Base-by-base conservation (phyloP, 176 grass and related monocot genomes). In the Saccharum officinarum region DNA sequence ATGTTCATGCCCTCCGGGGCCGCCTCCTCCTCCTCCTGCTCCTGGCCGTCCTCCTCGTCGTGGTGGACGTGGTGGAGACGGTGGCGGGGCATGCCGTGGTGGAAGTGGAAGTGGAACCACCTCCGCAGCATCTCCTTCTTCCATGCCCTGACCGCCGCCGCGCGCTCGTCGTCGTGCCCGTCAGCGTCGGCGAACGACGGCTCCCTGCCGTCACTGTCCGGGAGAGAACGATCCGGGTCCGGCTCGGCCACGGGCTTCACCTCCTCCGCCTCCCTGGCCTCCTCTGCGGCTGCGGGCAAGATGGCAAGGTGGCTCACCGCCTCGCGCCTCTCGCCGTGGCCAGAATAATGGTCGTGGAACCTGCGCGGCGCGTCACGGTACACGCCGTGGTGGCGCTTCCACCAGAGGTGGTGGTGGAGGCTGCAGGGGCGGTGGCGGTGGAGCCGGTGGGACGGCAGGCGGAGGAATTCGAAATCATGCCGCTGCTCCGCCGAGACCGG, bases 51-150 rank as follows among this genome's bases (percentile, higher is more conserved):
- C 2, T 67, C 66, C 4, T 67, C 59, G 0, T 81, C 69, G 0
- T 81, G 18, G 2, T 82, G 45, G 7, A 3, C 23, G 20, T 28
- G 5, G 22, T 77, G 26, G 34, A 23, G 80, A 25, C 60, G 79
- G 37, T 69, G 79, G 44, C 11, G 68, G 69, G 22, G 71, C 50
- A 50, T 10, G 40, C 16, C 40, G 22, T 82, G 36, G 33, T 50
- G 86, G 62, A 26, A 63, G 25, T 77, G 86, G 11, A 49, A 17
- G 31, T 36, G 80, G 61, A 89, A 61, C 73, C 72, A 81, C 70
- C 77, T 80, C 5, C 67, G 0, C 80, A 71, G 0, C 86, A 88
- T 72, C 86, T 83, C 80, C 41, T 45, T 28, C 73, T 37, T 83
- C 87, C 87, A 80, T 15, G 15, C 67, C 49, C 11, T 81, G 31